phyloP scores from a whole-genome alignment of 2,329 filamentous ascomycete species.

The Metarhizium brunneum region DNA sequence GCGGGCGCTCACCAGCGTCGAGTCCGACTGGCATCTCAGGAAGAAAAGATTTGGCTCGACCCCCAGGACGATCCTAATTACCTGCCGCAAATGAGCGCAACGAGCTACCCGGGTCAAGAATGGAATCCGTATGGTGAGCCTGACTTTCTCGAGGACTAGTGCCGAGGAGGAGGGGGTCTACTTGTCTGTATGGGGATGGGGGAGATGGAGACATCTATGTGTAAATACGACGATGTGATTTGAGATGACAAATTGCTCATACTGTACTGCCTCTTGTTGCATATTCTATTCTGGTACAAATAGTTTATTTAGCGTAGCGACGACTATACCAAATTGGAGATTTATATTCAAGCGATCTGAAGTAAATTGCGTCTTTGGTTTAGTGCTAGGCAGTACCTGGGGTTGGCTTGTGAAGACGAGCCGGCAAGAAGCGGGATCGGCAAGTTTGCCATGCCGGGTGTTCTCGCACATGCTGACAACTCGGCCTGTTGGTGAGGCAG shows the following conservation, averaged over 20 bases:
- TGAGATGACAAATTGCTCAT: not conserved
- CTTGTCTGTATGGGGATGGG: no score
- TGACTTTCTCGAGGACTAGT: constrained; percentile 17
- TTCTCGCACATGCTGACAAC: no score
- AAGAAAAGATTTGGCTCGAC: constrained; percentile 43
- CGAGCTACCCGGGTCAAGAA: constrained; percentile 62
- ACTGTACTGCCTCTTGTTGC: not conserved
- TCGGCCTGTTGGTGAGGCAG: no score
- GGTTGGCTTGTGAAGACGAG: no score
- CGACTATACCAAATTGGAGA: not conserved
- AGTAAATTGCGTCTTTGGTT: not conserved
- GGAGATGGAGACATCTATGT: no score
- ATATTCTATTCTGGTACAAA: not conserved
- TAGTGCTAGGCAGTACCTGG: no score
- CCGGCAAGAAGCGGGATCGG: no score
- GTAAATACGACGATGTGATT: no score
- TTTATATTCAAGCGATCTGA: not conserved
- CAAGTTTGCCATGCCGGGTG: no score
- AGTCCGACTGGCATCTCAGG: constrained; percentile 33
- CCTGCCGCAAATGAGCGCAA: constrained; percentile 53
- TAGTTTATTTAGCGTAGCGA: not conserved
- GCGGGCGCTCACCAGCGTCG: constrained; percentile 36
- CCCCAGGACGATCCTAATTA: constrained; percentile 22
- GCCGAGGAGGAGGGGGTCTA: no score
- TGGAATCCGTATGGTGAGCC: constrained; percentile 49